Evolutionary conservation across 192 early-diverging fungal species (phyloP), one percentile per base, ranked within the genome.

Genomic region (Rhizophagus clarus): DNA sequence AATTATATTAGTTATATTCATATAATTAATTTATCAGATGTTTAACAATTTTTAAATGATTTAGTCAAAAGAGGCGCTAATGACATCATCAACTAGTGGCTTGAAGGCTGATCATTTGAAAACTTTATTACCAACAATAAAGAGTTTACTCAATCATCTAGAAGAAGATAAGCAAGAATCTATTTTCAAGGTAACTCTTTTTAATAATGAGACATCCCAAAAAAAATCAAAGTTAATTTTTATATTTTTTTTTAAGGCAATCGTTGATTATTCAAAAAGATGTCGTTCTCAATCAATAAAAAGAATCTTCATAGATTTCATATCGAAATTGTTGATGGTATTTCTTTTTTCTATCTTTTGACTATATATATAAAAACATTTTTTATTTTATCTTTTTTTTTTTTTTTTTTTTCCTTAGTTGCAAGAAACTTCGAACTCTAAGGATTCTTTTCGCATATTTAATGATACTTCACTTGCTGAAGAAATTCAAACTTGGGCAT

Each of bases 61-160:
- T n/a, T n/a, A 70, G 34, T 12, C n/a, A 63, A 22, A n/a, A 11
- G 1, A 63, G 3, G 10, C n/a, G n/a, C n/a, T 10, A 63, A 26
- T 63, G 29, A 20, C 31, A 70, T 31, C 6, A 70, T 15, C 20
- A 15, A 9, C 12, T 24, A 70, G 6, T 40, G 37, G 8, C 7
- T 89, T 87, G 42, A 83, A 82, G 40, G 56, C 83, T 4, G 84
- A 89, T 45, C 81, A 90, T 81, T 72, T 90, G 17, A 72, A 82
- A 6, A 80, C 83, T 1, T 61, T 90, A 10, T 67, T 90, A 22
- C 88, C 88, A 6, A 86, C 88, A 26, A 79, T 90, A 28, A 87
- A 88, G 88, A 84, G 85, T 10, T 80, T 90, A 29, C 66, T 90
- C 40, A 89, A 88, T 64, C 87, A 83, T 71, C 61, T 89, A 31